Evolutionary conservation across 192 early-diverging fungal species (phyloP).

Genomic region (Mortierella claussenii): DNA sequence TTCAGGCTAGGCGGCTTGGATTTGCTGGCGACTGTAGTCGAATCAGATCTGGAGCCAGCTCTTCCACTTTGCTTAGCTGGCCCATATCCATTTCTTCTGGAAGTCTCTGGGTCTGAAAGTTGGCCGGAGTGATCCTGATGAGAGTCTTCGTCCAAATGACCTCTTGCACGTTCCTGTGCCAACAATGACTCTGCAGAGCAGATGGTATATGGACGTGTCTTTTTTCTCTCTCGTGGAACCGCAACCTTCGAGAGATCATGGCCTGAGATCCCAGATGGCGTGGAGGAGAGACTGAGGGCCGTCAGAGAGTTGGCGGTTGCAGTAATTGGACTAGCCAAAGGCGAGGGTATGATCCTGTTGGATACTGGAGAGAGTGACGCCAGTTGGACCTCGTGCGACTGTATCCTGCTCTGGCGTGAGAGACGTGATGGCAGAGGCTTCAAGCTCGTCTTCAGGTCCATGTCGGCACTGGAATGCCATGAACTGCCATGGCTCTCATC

Average conservation of each 20-base stretch:
- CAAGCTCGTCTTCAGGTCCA: background rate
- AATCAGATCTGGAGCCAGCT: background rate
- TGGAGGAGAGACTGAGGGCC: slow-evolving; percentile 32
- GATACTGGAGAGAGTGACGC: slow-evolving; percentile 1
- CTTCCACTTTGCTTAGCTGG: background rate
- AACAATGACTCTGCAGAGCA: slow-evolving; percentile 18
- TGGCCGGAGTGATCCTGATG: slow-evolving; percentile 15
- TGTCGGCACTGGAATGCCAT: background rate
- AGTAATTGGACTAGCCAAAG: slow-evolving; percentile 38
- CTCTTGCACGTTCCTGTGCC: slow-evolving; percentile 6
- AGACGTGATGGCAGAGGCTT: slow-evolving; percentile 21
- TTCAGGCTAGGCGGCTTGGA: slow-evolving; percentile 20
- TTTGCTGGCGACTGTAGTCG: slow-evolving; percentile 1
- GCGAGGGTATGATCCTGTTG: slow-evolving; percentile 19
- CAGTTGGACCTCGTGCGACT: background rate
- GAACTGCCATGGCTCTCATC: background rate
- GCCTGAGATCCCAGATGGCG: slow-evolving; percentile 1
- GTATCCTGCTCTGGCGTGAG: slow-evolving; percentile 7
- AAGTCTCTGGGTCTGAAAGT: slow-evolving; percentile 34
- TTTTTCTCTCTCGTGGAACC: slow-evolving; percentile 24
- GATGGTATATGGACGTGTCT: slow-evolving; percentile 23
- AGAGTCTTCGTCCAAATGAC: background rate
- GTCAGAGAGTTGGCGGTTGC: slow-evolving; percentile 38
- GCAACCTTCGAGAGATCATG: slow-evolving; percentile 29
- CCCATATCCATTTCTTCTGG: slow-evolving; percentile 1